Conservation (phyloP, 2,329 filamentous ascomycete genomes). For the Cytospora piceae region DNA sequence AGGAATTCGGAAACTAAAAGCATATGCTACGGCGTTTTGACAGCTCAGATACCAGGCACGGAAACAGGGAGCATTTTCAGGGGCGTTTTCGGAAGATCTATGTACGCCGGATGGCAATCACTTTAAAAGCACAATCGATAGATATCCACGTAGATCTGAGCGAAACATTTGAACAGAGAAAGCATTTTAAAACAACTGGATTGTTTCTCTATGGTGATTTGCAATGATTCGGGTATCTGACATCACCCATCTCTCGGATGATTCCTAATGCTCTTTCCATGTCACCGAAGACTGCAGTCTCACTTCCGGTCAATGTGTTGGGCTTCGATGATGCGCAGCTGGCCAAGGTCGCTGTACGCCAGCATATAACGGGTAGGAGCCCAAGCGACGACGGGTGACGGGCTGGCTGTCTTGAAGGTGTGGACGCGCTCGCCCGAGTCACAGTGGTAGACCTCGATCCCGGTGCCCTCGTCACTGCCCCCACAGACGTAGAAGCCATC, state of each 20-base stretch:
- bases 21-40: conserved; percentile 28
- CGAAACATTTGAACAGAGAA: background rate
- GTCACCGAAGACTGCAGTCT: conserved; percentile 2
- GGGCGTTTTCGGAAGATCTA: conserved; percentile 22
- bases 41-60: conserved; percentile 29
- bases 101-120: conserved; percentile 8
- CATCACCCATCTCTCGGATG: background rate
- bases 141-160: background rate
- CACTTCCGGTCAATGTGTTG: conserved; percentile 51
- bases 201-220: background rate
- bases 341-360: conserved; percentile 72
- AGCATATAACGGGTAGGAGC: conserved; percentile 75
- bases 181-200: background rate
- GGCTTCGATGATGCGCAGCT: conserved; percentile 69
- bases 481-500: conserved; percentile 76
- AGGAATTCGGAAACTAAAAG: conserved; percentile 7
- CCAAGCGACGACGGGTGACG: conserved; percentile 73
- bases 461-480: conserved; percentile 71
- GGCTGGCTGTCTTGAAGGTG: conserved; percentile 68
- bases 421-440: conserved; percentile 76
- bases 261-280: background rate
- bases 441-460: conserved; percentile 70
- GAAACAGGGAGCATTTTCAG: conserved; percentile 10
- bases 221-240: background rate
- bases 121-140: conserved; percentile 10